Evolutionary conservation across 116 monocot species (phyloP).

Genomic region (Dioscorea cayenensis): DNA sequence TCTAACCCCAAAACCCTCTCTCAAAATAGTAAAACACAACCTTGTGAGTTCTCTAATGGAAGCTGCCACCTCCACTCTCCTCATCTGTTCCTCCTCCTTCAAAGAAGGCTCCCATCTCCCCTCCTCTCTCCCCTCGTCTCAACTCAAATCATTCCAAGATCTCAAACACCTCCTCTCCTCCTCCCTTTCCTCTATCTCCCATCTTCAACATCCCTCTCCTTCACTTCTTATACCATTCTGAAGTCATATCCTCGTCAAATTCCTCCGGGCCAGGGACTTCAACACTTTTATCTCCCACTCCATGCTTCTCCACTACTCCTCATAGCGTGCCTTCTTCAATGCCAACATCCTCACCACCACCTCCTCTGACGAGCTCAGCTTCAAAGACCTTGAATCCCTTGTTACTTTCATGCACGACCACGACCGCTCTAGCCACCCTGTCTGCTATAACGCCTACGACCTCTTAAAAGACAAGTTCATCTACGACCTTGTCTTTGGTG

Average conservation of each 20-base stretch:
- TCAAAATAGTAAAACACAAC: slow-evolving; percentile 30
- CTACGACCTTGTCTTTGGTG: slow-evolving; percentile 56
- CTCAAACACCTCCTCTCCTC: slow-evolving; percentile 13
- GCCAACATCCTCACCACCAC: slow-evolving; percentile 34
- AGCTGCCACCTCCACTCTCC: slow-evolving; percentile 31
- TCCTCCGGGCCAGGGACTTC: slow-evolving; percentile 70
- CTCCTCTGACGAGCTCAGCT: slow-evolving; percentile 35
- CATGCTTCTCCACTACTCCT: slow-evolving; percentile 41
- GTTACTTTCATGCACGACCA: slow-evolving; percentile 64
- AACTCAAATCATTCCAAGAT: slow-evolving; percentile 9
- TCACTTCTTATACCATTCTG: slow-evolving; percentile 24
- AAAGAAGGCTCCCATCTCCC: slow-evolving; percentile 38
- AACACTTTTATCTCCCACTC: slow-evolving; percentile 36
- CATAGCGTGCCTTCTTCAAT: slow-evolving; percentile 44
- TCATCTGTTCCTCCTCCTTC: slow-evolving; percentile 34
- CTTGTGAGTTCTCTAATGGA: slow-evolving; percentile 52
- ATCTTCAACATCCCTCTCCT: slow-evolving; percentile 42
- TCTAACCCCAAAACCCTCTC: neutral
- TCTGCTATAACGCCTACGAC: slow-evolving; percentile 63
- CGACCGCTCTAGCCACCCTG: slow-evolving; percentile 39
- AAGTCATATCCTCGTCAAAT: slow-evolving; percentile 51
- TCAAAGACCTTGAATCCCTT: slow-evolving; percentile 66
- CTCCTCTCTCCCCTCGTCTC: slow-evolving; percentile 14
- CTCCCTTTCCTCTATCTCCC: neutral
- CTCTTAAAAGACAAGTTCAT: slow-evolving; percentile 52